Conservation (phyloP, 2,329 filamentous ascomycete genomes). For the Epichloe typhina region DNA sequence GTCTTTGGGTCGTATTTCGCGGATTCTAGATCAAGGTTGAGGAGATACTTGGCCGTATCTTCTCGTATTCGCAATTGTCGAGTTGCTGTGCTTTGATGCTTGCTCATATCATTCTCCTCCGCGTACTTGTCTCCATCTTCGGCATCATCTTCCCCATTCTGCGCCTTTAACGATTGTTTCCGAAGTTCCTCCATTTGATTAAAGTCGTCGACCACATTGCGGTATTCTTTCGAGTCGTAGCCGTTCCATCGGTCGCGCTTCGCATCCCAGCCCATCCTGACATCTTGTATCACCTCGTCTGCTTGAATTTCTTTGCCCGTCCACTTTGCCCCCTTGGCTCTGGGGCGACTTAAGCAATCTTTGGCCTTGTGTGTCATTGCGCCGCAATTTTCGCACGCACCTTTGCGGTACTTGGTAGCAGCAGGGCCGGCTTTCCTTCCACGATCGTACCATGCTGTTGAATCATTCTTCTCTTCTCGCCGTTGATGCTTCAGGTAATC, state of each 20-base stretch:
- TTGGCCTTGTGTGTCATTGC: slow-evolving; percentile 94
- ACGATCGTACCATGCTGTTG: slow-evolving; percentile 85
- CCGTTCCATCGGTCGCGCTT: slow-evolving; percentile 97
- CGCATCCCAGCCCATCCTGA: slow-evolving; percentile 87
- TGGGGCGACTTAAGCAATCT: slow-evolving; percentile 78
- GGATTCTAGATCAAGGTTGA: slow-evolving; percentile 90
- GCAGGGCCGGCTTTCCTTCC: slow-evolving; percentile 74
- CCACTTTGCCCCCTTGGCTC: slow-evolving; percentile 82
- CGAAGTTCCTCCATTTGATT: slow-evolving; percentile 69
- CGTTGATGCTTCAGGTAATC: slow-evolving; percentile 98
- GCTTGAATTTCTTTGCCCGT: slow-evolving; percentile 88
- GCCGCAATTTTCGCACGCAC: slow-evolving; percentile 96
- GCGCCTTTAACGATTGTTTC: slow-evolving; percentile 34
- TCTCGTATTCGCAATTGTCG: slow-evolving; percentile 84
- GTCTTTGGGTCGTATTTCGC: slow-evolving; percentile 98
- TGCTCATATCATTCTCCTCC: slow-evolving; percentile 92
- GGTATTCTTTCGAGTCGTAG: slow-evolving; percentile 83
- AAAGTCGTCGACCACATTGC: slow-evolving; percentile 76
- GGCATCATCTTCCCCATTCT: slow-evolving; percentile 31
- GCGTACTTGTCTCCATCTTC: slow-evolving; percentile 66
- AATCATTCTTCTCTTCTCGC: slow-evolving; percentile 44
- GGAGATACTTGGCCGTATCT: slow-evolving; percentile 91
- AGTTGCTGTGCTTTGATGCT: slow-evolving; percentile 81
- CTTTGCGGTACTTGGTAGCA: slow-evolving; percentile 94
- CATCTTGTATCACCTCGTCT: slow-evolving; percentile 75